Base-by-base conservation (phyloP, 768 basidiomycete species). In the Leccinellum rugosiceps region DNA sequence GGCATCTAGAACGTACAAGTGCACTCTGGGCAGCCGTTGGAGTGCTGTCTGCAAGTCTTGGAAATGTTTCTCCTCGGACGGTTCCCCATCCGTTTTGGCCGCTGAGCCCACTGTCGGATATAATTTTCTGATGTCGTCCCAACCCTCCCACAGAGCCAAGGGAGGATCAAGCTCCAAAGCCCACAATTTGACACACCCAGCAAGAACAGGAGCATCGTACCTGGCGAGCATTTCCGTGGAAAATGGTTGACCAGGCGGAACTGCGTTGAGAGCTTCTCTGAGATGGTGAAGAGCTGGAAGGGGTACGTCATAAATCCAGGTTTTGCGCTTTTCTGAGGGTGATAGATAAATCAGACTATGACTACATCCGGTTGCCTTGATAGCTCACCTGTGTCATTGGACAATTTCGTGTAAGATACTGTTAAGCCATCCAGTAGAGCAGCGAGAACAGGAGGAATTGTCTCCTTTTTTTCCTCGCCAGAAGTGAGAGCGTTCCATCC, bases 251-350 rank as follows among this genome's bases (percentile, higher is more conserved):
- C 75, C 66, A 55, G 72, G 69, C 7, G 82, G 86, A n/a, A 90
- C 73, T 10, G 80, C 83, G 68, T 97, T 96, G 53, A 98, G 77
- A 6, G 80, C 79, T 72, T 94, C 91, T 56, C 95, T 86, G 30
- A 98, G 84, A 57, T 88, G 88, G 65, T 98, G 95, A 15, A 90
- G 82, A 25, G 85, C 83, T 2, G 84, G 77, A 6, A 98, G 80
- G 1, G 94, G 94, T 4, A 92, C 90, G 64, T 98, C 93, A 72
- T 97, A 98, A 53, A 98, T 91, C 95, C 95, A 98, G 4, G 87
- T 77, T 75, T 88, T 93, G 57, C 95, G 85, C 68, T 84, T 88
- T 70, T 95, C 94, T 86, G 67, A 4, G 34, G 13, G 53, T 21
- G n/a, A 55, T 34, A 17, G n/a, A 53, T 41, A n/a, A 13, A 41